Conservation (phyloP, 1,139 yeast genomes). For the Magnusiomyces fungicola region DNA sequence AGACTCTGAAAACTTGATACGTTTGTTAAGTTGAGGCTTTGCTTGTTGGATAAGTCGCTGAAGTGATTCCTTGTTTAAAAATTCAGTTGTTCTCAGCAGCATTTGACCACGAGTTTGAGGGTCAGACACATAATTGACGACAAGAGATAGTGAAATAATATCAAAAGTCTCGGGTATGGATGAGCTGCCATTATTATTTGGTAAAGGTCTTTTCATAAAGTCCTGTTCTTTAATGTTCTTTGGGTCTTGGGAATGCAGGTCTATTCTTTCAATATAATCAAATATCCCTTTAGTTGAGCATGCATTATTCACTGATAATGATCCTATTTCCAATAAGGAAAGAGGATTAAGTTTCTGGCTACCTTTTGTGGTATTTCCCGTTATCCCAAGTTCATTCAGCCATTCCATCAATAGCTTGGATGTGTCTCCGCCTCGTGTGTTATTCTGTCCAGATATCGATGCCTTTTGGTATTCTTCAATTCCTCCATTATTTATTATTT, state of each 20-base stretch:
- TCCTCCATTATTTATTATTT: slow-evolving; percentile 35
- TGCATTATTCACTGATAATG: slow-evolving; percentile 57
- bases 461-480: slow-evolving; percentile 70
- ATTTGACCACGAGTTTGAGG: slow-evolving; percentile 66
- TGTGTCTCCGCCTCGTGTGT: slow-evolving; percentile 81
- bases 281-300: slow-evolving; percentile 45
- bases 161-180: slow-evolving; percentile 40
- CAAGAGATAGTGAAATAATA: slow-evolving; percentile 74
- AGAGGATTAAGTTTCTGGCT: slow-evolving; percentile 12
- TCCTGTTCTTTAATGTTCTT: slow-evolving; percentile 60
- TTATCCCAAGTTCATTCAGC: slow-evolving; percentile 37
- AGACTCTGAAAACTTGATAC: not conserved
- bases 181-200: slow-evolving; percentile 30
- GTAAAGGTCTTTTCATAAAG: slow-evolving; percentile 71
- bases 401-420: slow-evolving; percentile 67
- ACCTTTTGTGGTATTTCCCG: not conserved
- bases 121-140: slow-evolving; percentile 78
- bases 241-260: slow-evolving; percentile 73
- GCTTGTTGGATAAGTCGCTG: slow-evolving; percentile 27
- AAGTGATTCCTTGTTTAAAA: slow-evolving; percentile 35
- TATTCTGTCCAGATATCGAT: slow-evolving; percentile 74
- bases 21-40: slow-evolving; percentile 12
- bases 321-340: slow-evolving; percentile 73
- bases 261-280: slow-evolving; percentile 51
- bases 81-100: slow-evolving; percentile 54